Base-by-base conservation (phyloP, 106 monocot species). In the Apostasia ramifera region DNA sequence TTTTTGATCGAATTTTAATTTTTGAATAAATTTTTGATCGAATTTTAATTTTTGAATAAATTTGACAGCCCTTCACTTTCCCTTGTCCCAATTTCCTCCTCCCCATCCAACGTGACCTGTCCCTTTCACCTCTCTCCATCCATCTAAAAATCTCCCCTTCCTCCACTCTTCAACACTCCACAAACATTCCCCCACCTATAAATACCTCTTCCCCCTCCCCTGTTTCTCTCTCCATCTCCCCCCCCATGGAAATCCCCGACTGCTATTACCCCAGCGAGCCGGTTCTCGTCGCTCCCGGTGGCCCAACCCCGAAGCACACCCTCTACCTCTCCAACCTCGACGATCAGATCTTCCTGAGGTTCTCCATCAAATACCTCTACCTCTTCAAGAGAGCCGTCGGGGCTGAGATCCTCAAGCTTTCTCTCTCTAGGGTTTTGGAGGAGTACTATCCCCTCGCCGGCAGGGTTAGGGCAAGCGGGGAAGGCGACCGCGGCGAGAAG, bases 291-390 rank as follows among this genome's bases (percentile, higher is more conserved):
- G 8, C 56, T 2, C 97, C 97, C 44, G 74, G 59, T 40, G 38
- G 39, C 11, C 12, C 74, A 37, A 87, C 87, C 0, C 84, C 82
- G 3, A 75, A 57, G 2, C 81, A 85, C 83, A 71, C 72, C 6
- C 79, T 98, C 55, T 81, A 87, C 77, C 85, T 98, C 50, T 98
- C 97, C 45, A 89, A 85, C 81, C 81, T 98, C 12, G 97, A 98
- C 56, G 89, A 90, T 72, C 97, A 98, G 73, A 76, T 58, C 38
- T 93, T 93, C 77, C 76, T 98, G 26, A 66, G 97, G 39, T 98
- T 98, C 78, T 73, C 92, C 79, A 90, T 98, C 50, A 83, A 87
- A 55, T 98, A 93, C 74, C 77, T 98, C 13, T 87, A 85, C 70
- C 67, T 90, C 6, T 98, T 73, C 69, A 82, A 62, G 53, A 70